A percentile compares a stretch with the other conserved stretches of the same genome.
Conservation (phyloP, 1,284 basidiomycete species). For the Rhodotorula sp. region DNA sequence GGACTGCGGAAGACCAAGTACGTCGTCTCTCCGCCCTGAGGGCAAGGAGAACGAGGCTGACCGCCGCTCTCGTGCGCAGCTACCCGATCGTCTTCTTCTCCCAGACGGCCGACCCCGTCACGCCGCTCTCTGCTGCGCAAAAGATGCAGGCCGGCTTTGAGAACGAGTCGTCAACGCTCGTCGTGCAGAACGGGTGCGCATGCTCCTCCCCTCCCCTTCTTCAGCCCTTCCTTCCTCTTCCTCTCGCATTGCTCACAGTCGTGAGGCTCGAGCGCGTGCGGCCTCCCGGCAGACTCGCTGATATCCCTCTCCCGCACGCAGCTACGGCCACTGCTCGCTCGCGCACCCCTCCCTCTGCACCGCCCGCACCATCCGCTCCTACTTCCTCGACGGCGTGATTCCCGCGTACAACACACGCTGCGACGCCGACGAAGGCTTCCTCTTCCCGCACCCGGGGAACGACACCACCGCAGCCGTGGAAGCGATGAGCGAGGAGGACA, state of each 20-base stretch:
- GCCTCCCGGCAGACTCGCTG: too few species aligned
- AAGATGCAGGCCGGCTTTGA: slow-evolving; percentile 40
- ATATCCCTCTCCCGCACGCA: neutral
- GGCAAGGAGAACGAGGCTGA: neutral
- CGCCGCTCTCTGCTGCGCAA: slow-evolving; percentile 38
- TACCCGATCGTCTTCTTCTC: slow-evolving; percentile 43
- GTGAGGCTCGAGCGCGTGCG: too few species aligned
- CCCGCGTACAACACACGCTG: slow-evolving; percentile 39
- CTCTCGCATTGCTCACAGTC: too few species aligned
- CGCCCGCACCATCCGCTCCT: slow-evolving; percentile 32
- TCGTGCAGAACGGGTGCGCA: slow-evolving; percentile 41
- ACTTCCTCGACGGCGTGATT: slow-evolving; percentile 43
- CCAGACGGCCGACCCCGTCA: slow-evolving; percentile 43
- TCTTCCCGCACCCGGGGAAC: slow-evolving; percentile 27
- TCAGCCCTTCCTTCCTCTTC: neutral
- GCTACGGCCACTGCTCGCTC: slow-evolving; percentile 43
- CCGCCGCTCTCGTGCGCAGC: neutral
- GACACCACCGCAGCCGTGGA: neutral
- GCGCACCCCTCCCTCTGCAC: slow-evolving; percentile 44
- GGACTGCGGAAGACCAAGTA: slow-evolving; percentile 40
- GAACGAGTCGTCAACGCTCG: slow-evolving; percentile 35
- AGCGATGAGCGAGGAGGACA: slow-evolving; percentile 8
- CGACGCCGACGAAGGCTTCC: slow-evolving; percentile 26
- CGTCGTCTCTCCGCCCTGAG: neutral
- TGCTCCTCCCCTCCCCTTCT: neutral